Conservation (phyloP, 2,329 filamentous ascomycete genomes). For the Cladosporium cucumerinum region DNA sequence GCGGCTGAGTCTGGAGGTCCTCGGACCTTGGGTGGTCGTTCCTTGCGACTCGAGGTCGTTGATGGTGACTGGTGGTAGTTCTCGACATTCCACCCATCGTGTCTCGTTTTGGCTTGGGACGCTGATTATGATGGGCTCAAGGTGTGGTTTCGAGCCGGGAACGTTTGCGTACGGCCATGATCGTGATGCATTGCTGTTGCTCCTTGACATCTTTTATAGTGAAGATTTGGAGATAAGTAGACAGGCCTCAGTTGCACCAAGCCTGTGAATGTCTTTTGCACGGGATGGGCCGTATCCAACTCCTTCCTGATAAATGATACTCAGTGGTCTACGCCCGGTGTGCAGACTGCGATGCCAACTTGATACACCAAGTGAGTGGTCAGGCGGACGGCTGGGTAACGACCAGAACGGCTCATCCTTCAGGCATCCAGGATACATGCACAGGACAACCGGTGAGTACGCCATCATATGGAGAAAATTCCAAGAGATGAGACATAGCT, state of each 20-base stretch:
- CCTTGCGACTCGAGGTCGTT: conserved; percentile 9
- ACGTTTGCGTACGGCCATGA: conserved; percentile 1
- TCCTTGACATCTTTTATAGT: not conserved
- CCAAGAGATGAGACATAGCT: not conserved
- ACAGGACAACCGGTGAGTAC: not conserved
- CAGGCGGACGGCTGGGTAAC: not conserved
- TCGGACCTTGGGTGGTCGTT: not conserved
- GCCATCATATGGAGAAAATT: not conserved
- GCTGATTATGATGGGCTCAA: not conserved
- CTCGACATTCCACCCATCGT: conserved; percentile 15
- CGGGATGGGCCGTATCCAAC: not conserved
- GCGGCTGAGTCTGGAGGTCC: not conserved
- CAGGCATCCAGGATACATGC: not conserved
- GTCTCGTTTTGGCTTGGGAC: conserved; percentile 3
- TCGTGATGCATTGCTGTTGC: not conserved
- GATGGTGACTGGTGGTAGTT: not conserved
- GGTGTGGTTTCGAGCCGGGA: not conserved
- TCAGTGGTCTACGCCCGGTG: not conserved
- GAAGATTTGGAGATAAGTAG: not conserved
- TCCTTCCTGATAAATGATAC: not conserved
- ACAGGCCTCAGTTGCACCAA: not conserved
- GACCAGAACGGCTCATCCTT: not conserved
- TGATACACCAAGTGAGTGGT: not conserved
- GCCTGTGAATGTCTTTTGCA: not conserved
- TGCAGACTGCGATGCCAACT: not conserved